Evolutionary conservation across 345 rosid species (phyloP), one percentile per base, ranked within the genome.

Genomic region (Eucalyptus pumila): DNA sequence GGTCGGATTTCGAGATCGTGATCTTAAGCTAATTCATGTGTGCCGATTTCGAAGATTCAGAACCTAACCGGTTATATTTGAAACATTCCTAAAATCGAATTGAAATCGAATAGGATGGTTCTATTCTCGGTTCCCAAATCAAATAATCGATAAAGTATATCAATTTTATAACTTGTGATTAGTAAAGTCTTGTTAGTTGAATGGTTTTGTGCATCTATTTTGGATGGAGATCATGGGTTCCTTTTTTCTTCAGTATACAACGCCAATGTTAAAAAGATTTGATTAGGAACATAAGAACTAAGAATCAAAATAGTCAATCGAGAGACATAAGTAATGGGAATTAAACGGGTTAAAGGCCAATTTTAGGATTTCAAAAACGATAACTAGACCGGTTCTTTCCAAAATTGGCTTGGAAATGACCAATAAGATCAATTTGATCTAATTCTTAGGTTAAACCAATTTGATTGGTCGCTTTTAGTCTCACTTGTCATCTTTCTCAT

Each of bases 51-150:
- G 1, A 17, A 69, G 37, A 34, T 34, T 69, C 0, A 11, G 2
- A 17, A 34, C 2, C 44, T 2, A 19, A 9, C 8, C 4, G 2
- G 5, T 19, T 19, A 5, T 37, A 37, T 69, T 17, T 69, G 44
- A 11, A 69, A 69, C 44, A 34, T 69, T 34, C 26, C 7, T 17
- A 9, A 0, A 69, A 17, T 19, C 1, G 6, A 67, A 67, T 0
- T n/a, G 2, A 17, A 67, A 67, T 67, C 2, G 6, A 15, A 32
- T n/a, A 32, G 1, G 11, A 67, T 1, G 1, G 5, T 15, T 15
- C 6, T 9, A 65, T n/a, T 65, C 13, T 3, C 4, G 1, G 0
- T 69, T 16, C 13, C 6, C 12, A 32, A 32, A 34, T 67, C 23
- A 32, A 8, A 67, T 67, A 16, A 62, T 27, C 3, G 4, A 30